phyloP scores from a whole-genome alignment of 805 yeast genomes.

The Candida silvatica region DNA sequence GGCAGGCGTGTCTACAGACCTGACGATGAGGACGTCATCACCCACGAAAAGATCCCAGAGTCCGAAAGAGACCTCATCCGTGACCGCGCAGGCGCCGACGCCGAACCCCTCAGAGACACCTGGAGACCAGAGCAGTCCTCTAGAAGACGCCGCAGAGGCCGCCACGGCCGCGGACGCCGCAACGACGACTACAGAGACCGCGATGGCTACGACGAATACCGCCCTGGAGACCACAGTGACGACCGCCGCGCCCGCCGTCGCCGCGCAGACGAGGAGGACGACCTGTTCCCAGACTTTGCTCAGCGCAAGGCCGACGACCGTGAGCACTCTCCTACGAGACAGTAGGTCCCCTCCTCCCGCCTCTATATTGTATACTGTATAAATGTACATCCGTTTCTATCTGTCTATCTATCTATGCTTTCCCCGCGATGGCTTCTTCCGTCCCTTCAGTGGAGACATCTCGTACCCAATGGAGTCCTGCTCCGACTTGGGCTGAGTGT shows the following conservation, averaged over 20 bases:
- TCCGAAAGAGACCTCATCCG: no score
- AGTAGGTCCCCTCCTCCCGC: no score
- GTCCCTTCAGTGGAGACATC: no score
- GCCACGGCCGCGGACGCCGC: conserved; percentile 9
- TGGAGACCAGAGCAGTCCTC: conserved; percentile 5
- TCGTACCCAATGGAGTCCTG: no score
- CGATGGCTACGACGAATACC: background rate
- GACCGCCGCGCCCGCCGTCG: background rate
- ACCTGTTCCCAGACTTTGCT: conserved; percentile 6
- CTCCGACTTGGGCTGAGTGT: no score
- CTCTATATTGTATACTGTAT: no score
- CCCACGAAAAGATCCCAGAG: conserved; percentile 24
- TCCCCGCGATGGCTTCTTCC: no score
- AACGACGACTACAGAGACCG: conserved; percentile 4
- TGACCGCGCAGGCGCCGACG: no score
- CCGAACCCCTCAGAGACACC: conserved; percentile 5
- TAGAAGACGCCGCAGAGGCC: conserved; percentile 6
- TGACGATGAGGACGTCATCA: conserved; percentile 24
- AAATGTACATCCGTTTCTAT: no score
- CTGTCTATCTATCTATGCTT: no score
- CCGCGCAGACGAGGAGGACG: conserved; percentile 1
- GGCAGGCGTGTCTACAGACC: conserved; percentile 7
- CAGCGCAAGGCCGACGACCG: background rate
- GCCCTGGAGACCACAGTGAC: conserved; percentile 13
- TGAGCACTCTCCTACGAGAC: background rate